These are phyloP conservation scores for Penicillium lividum DNA, from an alignment of 495 filamentous ascomycete genomes.

Conservation along the genomic window DNA sequence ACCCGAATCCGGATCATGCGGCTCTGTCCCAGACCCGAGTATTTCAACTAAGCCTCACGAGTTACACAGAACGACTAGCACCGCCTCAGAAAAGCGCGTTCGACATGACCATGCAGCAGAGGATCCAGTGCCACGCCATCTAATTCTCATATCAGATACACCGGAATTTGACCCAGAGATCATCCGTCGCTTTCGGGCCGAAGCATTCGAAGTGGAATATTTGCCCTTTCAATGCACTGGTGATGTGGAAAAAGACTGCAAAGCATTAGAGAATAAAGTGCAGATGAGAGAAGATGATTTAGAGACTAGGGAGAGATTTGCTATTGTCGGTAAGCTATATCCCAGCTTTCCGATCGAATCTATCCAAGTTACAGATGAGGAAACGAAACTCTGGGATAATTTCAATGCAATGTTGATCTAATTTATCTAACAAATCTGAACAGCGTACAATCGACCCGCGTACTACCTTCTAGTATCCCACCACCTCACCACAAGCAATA, in stretches of 20 bases:
- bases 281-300: conserved; percentile 48
- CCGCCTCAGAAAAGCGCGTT: conserved; percentile 17
- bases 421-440: neutral
- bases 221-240: conserved; percentile 52
- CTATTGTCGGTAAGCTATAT: conserved; percentile 43
- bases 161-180: conserved; percentile 58
- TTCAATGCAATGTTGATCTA: neutral
- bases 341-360: neutral
- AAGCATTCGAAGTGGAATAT: conserved; percentile 66
- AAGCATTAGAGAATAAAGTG: conserved; percentile 43
- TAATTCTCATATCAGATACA: conserved; percentile 62
- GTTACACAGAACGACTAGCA: conserved; percentile 15
- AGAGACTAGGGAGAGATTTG: conserved; percentile 47
- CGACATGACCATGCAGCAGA: conserved; percentile 15
- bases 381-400: neutral
- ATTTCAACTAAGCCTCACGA: conserved; percentile 13
- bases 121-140: conserved; percentile 28
- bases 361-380: neutral
- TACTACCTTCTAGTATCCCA: conserved; percentile 54
- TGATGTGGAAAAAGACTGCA: conserved; percentile 38
- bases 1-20: conserved; percentile 1
- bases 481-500: conserved; percentile 40
- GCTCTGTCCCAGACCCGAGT: neutral
- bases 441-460: conserved; percentile 61
- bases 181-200: conserved; percentile 57